Evolutionary conservation across 2,329 filamentous ascomycete species (phyloP).

Genomic region (Botrytis sinoallii): DNA sequence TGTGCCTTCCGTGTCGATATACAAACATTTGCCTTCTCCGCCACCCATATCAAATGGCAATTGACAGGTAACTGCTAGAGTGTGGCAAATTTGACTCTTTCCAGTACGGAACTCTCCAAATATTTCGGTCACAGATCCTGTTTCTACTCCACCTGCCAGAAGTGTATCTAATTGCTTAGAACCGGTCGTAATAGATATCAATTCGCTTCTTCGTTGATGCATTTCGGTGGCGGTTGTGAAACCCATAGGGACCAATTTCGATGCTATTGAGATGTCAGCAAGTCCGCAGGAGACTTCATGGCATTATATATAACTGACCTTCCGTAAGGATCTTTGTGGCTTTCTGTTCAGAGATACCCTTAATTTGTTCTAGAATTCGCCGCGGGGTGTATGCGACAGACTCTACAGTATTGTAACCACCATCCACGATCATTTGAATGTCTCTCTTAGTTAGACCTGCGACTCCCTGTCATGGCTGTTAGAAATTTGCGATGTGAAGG

Average conservation of each 20-base stretch:
- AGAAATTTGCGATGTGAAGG: not conserved
- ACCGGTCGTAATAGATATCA: slow-evolving; percentile 96
- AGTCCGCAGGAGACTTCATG: not conserved
- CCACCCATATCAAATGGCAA: slow-evolving; percentile 98
- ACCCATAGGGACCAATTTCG: slow-evolving; percentile 96
- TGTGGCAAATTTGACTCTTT: slow-evolving; percentile 98
- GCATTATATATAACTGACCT: slow-evolving; percentile 50
- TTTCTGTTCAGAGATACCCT: slow-evolving; percentile 96
- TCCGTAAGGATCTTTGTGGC: slow-evolving; percentile 87
- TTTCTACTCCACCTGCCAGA: slow-evolving; percentile 91
- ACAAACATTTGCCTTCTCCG: slow-evolving; percentile 95
- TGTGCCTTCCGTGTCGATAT: slow-evolving; percentile 97
- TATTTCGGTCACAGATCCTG: slow-evolving; percentile 94
- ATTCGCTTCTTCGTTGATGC: slow-evolving; percentile 92
- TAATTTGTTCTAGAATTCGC: slow-evolving; percentile 86
- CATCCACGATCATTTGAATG: slow-evolving; percentile 88
- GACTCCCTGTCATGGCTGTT: slow-evolving; percentile 60
- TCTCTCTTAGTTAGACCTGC: slow-evolving; percentile 90
- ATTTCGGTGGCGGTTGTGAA: slow-evolving; percentile 99
- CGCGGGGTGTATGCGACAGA: slow-evolving; percentile 88
- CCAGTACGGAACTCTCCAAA: slow-evolving; percentile 98
- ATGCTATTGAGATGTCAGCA: slow-evolving; percentile 53
- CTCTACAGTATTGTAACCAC: slow-evolving; percentile 93
- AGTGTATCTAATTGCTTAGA: slow-evolving; percentile 97
- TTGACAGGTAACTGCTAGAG: slow-evolving; percentile 96